Evolutionary conservation across 1,284 basidiomycete genomes (phyloP).

Genomic region (Albatrellus sp.): DNA sequence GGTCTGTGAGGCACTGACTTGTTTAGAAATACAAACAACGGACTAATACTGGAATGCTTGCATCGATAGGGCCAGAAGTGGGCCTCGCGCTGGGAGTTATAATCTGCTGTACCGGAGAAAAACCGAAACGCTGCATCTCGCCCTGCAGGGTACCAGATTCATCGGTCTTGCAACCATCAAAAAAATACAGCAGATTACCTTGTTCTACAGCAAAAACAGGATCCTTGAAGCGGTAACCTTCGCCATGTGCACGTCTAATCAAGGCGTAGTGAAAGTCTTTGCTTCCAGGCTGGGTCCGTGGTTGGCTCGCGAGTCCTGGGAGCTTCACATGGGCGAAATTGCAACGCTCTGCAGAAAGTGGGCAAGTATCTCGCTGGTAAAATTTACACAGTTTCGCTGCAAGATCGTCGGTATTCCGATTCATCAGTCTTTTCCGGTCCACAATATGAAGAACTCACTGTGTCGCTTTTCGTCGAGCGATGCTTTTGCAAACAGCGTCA

Average conservation of each 20-base stretch:
- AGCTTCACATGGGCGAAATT: slow-evolving; percentile 14
- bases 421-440: too few relatives aligned
- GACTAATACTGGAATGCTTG: neutral
- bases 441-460: slow-evolving; percentile 6
- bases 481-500: neutral
- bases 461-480: slow-evolving; percentile 8
- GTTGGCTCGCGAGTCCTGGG: too few relatives aligned
- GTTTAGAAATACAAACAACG: neutral
- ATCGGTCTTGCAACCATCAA: too few relatives aligned
- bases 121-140: too few relatives aligned
- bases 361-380: slow-evolving; percentile 13
- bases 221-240: neutral
- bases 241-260: neutral
- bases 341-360: slow-evolving; percentile 14
- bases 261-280: slow-evolving; percentile 8
- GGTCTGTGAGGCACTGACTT: too few relatives aligned
- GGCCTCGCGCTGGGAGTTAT: too few relatives aligned
- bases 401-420: neutral
- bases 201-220: neutral
- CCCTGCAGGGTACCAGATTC: too few relatives aligned
- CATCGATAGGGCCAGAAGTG: neutral
- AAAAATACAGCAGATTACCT: neutral
- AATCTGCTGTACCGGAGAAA: too few relatives aligned
- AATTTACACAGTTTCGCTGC: slow-evolving; percentile 15
- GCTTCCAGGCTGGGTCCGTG: slow-evolving; percentile 2